phyloP scores from a whole-genome alignment of 768 basidiomycete genomes.

The Trametes gibbosa region DNA sequence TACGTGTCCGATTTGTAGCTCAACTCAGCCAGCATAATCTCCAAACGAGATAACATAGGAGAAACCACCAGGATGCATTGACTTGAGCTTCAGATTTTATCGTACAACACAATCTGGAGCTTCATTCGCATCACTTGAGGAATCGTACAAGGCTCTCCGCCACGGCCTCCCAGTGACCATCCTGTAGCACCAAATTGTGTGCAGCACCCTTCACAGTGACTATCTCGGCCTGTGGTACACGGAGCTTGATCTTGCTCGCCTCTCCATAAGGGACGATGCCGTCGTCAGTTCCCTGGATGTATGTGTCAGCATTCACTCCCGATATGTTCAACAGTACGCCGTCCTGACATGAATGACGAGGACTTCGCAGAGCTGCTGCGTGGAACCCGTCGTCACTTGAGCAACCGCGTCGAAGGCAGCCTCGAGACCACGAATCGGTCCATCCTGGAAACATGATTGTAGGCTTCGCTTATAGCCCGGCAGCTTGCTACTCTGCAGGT shows the following conservation, averaged over 20 bases:
- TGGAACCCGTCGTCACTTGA: neutral
- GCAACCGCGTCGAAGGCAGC: slow-evolving; percentile 24
- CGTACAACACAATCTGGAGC: too few species aligned
- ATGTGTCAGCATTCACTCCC: neutral
- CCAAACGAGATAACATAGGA: too few species aligned
- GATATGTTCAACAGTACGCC: neutral
- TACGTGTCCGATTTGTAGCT: neutral
- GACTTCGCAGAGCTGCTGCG: slow-evolving; percentile 8
- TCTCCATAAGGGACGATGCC: slow-evolving; percentile 53
- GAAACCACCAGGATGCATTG: too few species aligned
- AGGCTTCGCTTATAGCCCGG: slow-evolving; percentile 68
- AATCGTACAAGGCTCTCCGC: slow-evolving; percentile 18
- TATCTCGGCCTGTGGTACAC: slow-evolving; percentile 46
- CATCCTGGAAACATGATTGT: slow-evolving; percentile 46
- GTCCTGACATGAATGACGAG: slow-evolving; percentile 20
- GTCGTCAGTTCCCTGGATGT: slow-evolving; percentile 55
- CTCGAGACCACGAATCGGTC: slow-evolving; percentile 27
- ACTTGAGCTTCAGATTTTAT: too few species aligned
- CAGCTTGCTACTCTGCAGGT: slow-evolving; percentile 68
- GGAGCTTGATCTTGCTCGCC: slow-evolving; percentile 43
- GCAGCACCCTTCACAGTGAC: slow-evolving; percentile 48
- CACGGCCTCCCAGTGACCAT: slow-evolving; percentile 20
- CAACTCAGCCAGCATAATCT: neutral
- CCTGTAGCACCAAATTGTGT: slow-evolving; percentile 40
- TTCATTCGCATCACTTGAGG: neutral